Conservation (phyloP, 352 stramenopile species). For the Pythium sukuiense region DNA sequence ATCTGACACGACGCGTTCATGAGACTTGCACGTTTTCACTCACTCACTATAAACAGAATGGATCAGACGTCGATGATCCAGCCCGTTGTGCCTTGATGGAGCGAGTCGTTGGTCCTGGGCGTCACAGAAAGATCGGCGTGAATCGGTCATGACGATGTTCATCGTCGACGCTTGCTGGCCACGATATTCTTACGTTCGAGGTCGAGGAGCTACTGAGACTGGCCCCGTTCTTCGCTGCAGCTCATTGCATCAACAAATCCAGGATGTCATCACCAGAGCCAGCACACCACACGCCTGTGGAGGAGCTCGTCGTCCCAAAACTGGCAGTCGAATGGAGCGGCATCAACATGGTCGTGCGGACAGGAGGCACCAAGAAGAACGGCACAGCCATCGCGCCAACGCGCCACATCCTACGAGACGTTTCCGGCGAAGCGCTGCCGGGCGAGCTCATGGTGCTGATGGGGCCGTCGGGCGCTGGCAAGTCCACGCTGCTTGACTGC, state of each 20-base stretch:
- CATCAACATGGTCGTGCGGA: slow-evolving; percentile 8
- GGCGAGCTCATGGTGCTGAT: slow-evolving; percentile 55
- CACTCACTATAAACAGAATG: too few relatives aligned
- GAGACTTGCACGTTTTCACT: too few relatives aligned
- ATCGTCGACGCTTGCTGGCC: too few relatives aligned
- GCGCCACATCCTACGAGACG: slow-evolving; percentile 8
- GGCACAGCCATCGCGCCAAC: slow-evolving; percentile 5
- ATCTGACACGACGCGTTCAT: neutral
- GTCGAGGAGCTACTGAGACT: too few relatives aligned
- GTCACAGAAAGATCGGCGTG: too few relatives aligned
- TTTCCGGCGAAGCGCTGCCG: slow-evolving; percentile 25
- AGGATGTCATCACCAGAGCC: neutral
- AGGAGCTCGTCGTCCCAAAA: neutral
- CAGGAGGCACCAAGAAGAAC: neutral
- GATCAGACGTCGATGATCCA: too few relatives aligned
- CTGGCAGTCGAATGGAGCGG: slow-evolving; percentile 13
- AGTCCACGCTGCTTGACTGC: slow-evolving; percentile 53
- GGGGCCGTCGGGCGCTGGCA: slow-evolving; percentile 52
- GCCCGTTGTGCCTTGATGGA: too few relatives aligned
- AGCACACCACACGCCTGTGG: neutral
- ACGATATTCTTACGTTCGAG: neutral
- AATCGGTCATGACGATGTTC: too few relatives aligned
- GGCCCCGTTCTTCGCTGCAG: too few relatives aligned
- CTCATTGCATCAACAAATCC: neutral
- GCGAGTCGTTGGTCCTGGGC: too few relatives aligned